Evolutionary conservation across 2,329 filamentous ascomycete species (phyloP).

Genomic region (Chrysoporthe puriensis): DNA sequence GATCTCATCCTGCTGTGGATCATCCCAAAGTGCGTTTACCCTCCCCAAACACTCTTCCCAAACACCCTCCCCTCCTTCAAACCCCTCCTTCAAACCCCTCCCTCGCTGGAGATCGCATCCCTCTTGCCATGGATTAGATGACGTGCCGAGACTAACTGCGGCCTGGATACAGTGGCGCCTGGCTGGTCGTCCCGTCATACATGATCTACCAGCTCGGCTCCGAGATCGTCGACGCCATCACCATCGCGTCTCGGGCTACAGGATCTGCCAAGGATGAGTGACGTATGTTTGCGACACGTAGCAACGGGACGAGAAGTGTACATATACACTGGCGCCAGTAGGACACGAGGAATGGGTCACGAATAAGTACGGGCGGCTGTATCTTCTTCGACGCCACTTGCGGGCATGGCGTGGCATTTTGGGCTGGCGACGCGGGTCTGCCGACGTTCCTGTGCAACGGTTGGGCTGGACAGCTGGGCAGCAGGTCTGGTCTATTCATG

Average conservation of each 20-base stretch:
- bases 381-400: neutral
- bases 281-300: slow-evolving; percentile 11
- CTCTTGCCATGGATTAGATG: neutral
- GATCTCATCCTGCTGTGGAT: slow-evolving; percentile 59
- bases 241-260: slow-evolving; percentile 39
- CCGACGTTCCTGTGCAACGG: neutral
- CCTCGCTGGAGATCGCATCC: too few relatives aligned
- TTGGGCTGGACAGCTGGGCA: neutral
- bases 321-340: too few relatives aligned
- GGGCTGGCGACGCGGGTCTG: neutral
- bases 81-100: too few relatives aligned
- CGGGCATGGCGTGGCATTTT: neutral
- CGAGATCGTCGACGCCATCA: slow-evolving; percentile 53
- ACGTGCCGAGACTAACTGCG: neutral
- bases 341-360: neutral
- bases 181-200: slow-evolving; percentile 57
- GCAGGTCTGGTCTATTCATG: neutral
- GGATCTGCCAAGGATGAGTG: slow-evolving; percentile 46
- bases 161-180: slow-evolving; percentile 49
- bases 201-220: slow-evolving; percentile 54
- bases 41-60: too few relatives aligned
- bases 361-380: too few relatives aligned
- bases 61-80: too few relatives aligned
- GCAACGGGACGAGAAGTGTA: neutral
- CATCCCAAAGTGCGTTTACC: slow-evolving; percentile 58